A percentile compares a stretch with the other conserved stretches of the same genome.
Conservation (phyloP, 208 protist genomes). For the Leishmania tarentolae region DNA sequence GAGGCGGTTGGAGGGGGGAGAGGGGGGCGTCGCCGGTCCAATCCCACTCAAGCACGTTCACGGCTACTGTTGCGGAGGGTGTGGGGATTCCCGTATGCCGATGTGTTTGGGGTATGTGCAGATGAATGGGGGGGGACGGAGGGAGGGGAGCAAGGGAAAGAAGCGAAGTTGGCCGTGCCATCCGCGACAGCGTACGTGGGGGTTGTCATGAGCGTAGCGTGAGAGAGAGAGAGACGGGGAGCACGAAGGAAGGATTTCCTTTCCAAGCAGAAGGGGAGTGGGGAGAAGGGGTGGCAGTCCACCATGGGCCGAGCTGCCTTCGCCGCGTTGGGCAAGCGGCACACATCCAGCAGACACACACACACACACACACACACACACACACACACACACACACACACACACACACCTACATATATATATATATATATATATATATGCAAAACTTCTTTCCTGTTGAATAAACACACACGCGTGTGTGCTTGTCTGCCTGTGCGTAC, state of each 20-base stretch:
- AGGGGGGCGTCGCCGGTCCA: not conserved
- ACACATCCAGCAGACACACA: not conserved
- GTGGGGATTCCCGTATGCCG: not conserved
- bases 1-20: not conserved
- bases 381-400: not conserved
- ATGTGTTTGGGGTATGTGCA: not conserved
- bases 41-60: not conserved
- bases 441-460: not conserved
- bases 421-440: too few relatives aligned
- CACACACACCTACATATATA: too few relatives aligned
- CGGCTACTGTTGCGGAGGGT: not conserved
- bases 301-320: not conserved
- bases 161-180: not conserved
- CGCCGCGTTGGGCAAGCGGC: not conserved
- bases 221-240: too few relatives aligned
- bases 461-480: not conserved
- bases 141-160: not conserved
- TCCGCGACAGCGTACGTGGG: not conserved
- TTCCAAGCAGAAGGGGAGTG: not conserved
- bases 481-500: not conserved
- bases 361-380: not conserved
- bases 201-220: too few relatives aligned
- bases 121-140: too few relatives aligned
- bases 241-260: too few relatives aligned
- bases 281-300: not conserved